Conservation (phyloP, 202 grass and related monocot species). For the Schoenoplectus triqueter region DNA sequence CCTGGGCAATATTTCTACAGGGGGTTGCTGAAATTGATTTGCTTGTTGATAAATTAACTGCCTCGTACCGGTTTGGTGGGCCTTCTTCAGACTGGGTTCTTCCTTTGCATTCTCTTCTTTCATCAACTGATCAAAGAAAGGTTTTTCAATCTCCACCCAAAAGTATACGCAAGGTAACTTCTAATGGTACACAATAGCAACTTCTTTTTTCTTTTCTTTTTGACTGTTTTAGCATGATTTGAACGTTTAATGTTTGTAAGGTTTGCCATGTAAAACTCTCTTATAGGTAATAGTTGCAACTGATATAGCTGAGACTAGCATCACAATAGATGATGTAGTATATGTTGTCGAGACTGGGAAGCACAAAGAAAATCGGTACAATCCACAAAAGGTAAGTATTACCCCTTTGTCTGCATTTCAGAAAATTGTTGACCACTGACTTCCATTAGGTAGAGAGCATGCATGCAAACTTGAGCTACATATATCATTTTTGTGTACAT, state of each 20-base stretch:
- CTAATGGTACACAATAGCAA: constrained; percentile 6
- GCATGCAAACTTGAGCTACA: background rate
- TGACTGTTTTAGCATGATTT: constrained; percentile 19
- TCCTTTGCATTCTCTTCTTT: constrained; percentile 94
- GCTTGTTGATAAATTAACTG: constrained; percentile 89
- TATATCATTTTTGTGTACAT: background rate
- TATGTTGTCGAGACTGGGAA: constrained; percentile 97
- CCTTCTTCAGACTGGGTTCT: constrained; percentile 91
- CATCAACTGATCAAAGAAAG: constrained; percentile 86
- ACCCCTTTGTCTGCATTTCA: background rate
- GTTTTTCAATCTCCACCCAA: constrained; percentile 81
- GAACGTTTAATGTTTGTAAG: constrained; percentile 13
- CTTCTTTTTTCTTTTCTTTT: background rate
- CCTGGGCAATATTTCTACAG: constrained; percentile 48
- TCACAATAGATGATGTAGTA: constrained; percentile 97
- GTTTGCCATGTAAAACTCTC: constrained; percentile 24
- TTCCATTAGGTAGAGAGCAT: background rate
- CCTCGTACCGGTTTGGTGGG: constrained; percentile 79
- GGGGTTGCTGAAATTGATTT: constrained; percentile 98
- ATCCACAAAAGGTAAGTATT: constrained; percentile 78
- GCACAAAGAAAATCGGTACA: constrained; percentile 96
- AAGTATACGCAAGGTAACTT: constrained; percentile 80
- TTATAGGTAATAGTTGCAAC: constrained; percentile 96
- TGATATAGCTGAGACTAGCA: constrained; percentile 98
- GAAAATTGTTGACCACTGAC: constrained; percentile 4